A percentile compares a stretch with the other conserved stretches of the same genome.
Conservation (phyloP, 306 rosid genomes). For the Cucurbita ficifolia region DNA sequence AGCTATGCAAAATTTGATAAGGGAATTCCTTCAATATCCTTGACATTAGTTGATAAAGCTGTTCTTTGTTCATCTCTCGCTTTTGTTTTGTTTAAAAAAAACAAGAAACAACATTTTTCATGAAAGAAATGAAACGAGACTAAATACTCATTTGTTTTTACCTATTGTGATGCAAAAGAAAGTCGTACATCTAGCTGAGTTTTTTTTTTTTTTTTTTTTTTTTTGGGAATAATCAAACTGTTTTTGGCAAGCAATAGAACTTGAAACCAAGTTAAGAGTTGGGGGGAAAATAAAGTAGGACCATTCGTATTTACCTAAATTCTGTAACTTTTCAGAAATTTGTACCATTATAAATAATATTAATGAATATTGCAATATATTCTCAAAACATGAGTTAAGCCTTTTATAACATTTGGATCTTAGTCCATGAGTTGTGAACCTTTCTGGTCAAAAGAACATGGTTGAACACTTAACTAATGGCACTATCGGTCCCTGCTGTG, state of each 20-base stretch:
- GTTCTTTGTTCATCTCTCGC: not conserved
- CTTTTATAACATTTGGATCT: not conserved
- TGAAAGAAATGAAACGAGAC: no score
- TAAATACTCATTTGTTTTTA: no score
- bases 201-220: not conserved
- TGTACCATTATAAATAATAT: not conserved
- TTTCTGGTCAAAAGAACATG: slow-evolving; percentile 7
- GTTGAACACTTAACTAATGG: slow-evolving; percentile 44
- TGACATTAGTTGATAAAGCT: not conserved
- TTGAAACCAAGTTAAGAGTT: not conserved
- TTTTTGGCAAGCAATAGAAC: not conserved
- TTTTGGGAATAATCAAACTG: not conserved
- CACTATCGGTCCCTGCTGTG: slow-evolving; percentile 91
- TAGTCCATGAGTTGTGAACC: not conserved
- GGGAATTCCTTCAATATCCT: slow-evolving; percentile 99
- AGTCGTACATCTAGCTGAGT: not conserved
- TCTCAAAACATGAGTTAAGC: not conserved
- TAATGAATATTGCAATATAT: not conserved
- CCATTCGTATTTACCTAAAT: not conserved
- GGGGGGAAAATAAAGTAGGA: not conserved
- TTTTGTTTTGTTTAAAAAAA: no score
- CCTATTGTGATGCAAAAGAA: not conserved
- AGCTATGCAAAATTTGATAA: slow-evolving; percentile 65
- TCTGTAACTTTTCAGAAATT: not conserved
- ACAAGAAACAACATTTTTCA: no score